Evolutionary conservation across 2,329 filamentous ascomycete species (phyloP), one percentile per base, ranked within the genome.

Genomic region (Talaromyces sp.): DNA sequence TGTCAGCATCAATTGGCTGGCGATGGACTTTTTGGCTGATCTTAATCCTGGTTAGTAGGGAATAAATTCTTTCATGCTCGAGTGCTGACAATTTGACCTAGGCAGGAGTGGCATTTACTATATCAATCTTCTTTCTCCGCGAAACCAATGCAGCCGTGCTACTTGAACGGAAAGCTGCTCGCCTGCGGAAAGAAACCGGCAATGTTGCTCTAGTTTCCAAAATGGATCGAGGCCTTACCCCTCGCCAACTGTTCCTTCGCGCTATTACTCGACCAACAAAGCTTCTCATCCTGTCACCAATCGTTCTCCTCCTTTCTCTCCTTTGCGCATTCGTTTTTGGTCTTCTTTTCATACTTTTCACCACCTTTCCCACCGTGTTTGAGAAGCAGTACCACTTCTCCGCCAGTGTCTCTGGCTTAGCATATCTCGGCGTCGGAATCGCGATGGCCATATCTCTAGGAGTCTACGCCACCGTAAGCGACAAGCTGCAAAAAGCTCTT

Each of bases 321-420:
- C 86, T 86, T 66, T 80, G 85, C 60, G 84, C 84, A 5, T 75
- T 87, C 37, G 75, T 83, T 0, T 88, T 86, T 69, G 85, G 85
- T 1, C 82, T 85, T 45, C 70, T 87, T 0, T 88, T 86, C 72
- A 74, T 81, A 77, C 73, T 86, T 14, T 82, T 87, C 69, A 84
- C 84, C 0, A 85, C 84, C 1, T 83, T 87, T 63, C 79, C 82
- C 0, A 73, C 80, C 0, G 83, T 87, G 0, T 87, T 83, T 67
- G 72, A 80, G 35, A 72, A 78, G 2, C 72, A 78, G 47, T 88
- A 87, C 68, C 75, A 78, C 56, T 88, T 87, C 72, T 72, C 70
- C 2, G 71, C 72, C 2, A 71, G 75, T 10, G 71, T 70, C 10
- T 76, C 80, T 5, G 84, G 83, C 1, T 74, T 85, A 0, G 74